A percentile compares a stretch with the other conserved stretches of the same genome.
phyloP scores from a whole-genome alignment of 257 asterid genomes.

The Scutellaria barbata region DNA sequence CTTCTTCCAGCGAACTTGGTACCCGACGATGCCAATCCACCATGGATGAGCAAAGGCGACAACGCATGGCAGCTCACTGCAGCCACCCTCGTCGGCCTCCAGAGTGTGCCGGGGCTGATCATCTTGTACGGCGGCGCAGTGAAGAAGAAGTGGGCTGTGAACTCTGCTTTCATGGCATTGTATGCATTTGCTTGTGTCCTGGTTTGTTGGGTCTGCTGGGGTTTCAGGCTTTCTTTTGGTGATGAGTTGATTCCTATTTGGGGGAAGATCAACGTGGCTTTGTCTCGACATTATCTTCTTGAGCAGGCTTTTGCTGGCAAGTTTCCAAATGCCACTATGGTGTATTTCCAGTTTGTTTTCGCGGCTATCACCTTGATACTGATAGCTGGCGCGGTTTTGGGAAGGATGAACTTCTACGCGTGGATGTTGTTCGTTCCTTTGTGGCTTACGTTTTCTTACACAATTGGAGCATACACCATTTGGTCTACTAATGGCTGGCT shows the following conservation, averaged over 20 bases:
- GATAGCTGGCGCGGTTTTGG: constrained; percentile 69
- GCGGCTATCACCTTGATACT: constrained; percentile 70
- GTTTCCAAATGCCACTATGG: constrained; percentile 73
- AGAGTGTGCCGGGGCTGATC: constrained; percentile 70
- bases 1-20: constrained; percentile 46
- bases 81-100: constrained; percentile 64
- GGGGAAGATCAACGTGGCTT: constrained; percentile 56
- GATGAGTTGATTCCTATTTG: constrained; percentile 55
- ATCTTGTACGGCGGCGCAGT: constrained; percentile 71
- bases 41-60: constrained; percentile 71
- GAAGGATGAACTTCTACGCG: constrained; percentile 71
- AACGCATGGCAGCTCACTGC: constrained; percentile 78
- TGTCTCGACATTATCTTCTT: constrained; percentile 54
- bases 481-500: constrained; percentile 67
- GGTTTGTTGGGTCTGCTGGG: constrained; percentile 79
- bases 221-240: constrained; percentile 60
- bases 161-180: constrained; percentile 77
- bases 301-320: constrained; percentile 47
- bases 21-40: constrained; percentile 44
- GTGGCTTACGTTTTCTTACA: constrained; percentile 74
- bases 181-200: constrained; percentile 72
- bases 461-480: constrained; percentile 66
- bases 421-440: constrained; percentile 79
- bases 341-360: constrained; percentile 69
- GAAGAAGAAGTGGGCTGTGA: constrained; percentile 77